Evolutionary conservation across 257 asterid species (phyloP).

Genomic region (Orobanche coerulescens): DNA sequence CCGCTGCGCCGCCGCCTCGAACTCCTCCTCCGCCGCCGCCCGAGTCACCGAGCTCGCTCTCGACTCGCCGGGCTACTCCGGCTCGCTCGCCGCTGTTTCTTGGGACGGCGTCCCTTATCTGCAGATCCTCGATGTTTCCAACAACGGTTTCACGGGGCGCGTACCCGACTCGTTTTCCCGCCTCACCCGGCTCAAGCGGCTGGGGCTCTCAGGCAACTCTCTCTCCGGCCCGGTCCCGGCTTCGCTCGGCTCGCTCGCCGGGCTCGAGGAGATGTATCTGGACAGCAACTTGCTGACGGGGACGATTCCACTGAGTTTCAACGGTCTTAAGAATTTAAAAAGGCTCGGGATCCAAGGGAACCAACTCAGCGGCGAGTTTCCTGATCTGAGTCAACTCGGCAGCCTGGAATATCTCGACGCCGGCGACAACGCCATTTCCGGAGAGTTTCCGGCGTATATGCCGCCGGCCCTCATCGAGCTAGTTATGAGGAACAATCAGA

Average conservation of each 20-base stretch:
- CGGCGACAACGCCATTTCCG: slow-evolving; percentile 68
- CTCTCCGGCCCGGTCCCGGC: slow-evolving; percentile 48
- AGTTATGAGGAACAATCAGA: slow-evolving; percentile 43
- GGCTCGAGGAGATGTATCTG: slow-evolving; percentile 46
- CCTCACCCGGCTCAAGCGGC: slow-evolving; percentile 37
- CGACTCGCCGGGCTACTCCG: slow-evolving; percentile 67
- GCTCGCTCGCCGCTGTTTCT: slow-evolving; percentile 30
- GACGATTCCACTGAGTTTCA: slow-evolving; percentile 37
- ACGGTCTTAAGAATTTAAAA: slow-evolving; percentile 43
- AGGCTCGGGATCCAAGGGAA: slow-evolving; percentile 70
- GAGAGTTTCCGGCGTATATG: slow-evolving; percentile 38
- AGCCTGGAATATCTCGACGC: slow-evolving; percentile 46
- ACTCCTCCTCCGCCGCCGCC: slow-evolving; percentile 14
- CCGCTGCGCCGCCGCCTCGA: slow-evolving; percentile 48
- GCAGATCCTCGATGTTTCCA: slow-evolving; percentile 48
- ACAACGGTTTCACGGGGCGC: slow-evolving; percentile 45
- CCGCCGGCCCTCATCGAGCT: slow-evolving; percentile 52
- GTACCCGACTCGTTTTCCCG: slow-evolving; percentile 49
- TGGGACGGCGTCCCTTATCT: slow-evolving; percentile 48
- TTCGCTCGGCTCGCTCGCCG: slow-evolving; percentile 38
- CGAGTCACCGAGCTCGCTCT: slow-evolving; percentile 69
- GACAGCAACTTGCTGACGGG: slow-evolving; percentile 57
- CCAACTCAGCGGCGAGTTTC: slow-evolving; percentile 39
- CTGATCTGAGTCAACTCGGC: slow-evolving; percentile 45
- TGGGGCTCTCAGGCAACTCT: slow-evolving; percentile 51